phyloP scores from a whole-genome alignment of 345 rosid genomes.

The Erysimum cheiranthoides region DNA sequence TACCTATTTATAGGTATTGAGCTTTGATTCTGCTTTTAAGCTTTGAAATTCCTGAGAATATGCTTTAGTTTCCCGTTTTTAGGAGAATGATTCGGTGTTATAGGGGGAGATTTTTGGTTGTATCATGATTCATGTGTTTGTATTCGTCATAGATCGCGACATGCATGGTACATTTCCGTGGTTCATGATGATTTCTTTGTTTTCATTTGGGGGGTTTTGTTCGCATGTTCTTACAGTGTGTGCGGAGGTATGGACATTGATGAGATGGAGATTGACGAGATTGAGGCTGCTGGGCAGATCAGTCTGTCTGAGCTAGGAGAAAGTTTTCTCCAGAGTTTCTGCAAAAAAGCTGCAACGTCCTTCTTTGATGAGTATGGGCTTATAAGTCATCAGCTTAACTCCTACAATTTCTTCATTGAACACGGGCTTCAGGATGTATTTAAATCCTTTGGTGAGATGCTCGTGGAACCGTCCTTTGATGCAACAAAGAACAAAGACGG shows the following conservation, averaged over 20 bases:
- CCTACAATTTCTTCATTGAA: constrained; percentile 69
- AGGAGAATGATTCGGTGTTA: background rate
- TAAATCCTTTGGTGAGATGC: constrained; percentile 67
- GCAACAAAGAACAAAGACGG: constrained; percentile 69
- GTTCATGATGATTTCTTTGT: background rate
- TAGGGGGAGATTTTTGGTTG: background rate
- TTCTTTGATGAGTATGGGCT: constrained; percentile 78
- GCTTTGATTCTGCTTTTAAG: constrained; percentile 32
- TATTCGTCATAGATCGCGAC: background rate
- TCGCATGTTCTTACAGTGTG: constrained; percentile 17
- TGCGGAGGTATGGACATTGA: constrained; percentile 33
- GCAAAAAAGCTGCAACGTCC: constrained; percentile 62
- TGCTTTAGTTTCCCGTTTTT: background rate
- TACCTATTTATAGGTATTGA: background rate
- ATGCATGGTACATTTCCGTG: constrained; percentile 18
- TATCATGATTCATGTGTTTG: background rate
- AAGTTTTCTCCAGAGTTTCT: constrained; percentile 54
- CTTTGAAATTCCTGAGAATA: constrained; percentile 4
- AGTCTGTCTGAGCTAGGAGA: constrained; percentile 56
- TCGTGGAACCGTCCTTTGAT: constrained; percentile 72
- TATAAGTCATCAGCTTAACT: constrained; percentile 84
- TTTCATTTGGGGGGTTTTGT: background rate
- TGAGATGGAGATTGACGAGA: constrained; percentile 24
- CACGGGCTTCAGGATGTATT: constrained; percentile 70
- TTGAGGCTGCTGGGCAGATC: constrained; percentile 44